Percentiles rank a stretch among this genome's conserved stretches.
Conservation (phyloP, 73 alveolate species). For the Loxodes magnus region DNA sequence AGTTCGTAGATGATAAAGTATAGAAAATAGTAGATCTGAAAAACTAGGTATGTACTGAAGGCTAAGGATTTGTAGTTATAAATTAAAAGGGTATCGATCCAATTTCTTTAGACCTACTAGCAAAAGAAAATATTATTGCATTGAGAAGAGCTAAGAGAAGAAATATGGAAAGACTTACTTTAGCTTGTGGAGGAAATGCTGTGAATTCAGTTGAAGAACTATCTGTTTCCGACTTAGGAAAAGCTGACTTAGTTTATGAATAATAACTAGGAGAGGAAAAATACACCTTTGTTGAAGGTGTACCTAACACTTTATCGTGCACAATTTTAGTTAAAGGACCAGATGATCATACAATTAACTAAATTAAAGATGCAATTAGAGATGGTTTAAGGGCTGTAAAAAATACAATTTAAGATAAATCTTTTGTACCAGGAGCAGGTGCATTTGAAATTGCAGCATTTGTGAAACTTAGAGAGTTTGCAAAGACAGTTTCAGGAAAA, state of each 20-base stretch:
- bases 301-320: slow-evolving; percentile 97
- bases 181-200: slow-evolving; percentile 99
- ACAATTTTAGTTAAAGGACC: slow-evolving; percentile 98
- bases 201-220: slow-evolving; percentile 98
- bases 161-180: slow-evolving; percentile 97
- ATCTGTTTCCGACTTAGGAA: slow-evolving; percentile 94
- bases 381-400: slow-evolving; percentile 99
- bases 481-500: slow-evolving; percentile 63
- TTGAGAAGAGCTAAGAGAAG: slow-evolving; percentile 99
- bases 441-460: slow-evolving; percentile 95
- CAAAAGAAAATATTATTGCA: slow-evolving; percentile 97
- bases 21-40: slow-evolving; percentile 90
- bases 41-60: slow-evolving; percentile 87
- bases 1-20: slow-evolving; percentile 94
- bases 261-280: slow-evolving; percentile 95
- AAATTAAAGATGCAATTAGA: slow-evolving; percentile 94
- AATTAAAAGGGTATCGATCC: slow-evolving; percentile 99
- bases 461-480: slow-evolving; percentile 48
- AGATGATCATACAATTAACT: slow-evolving; percentile 96
- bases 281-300: slow-evolving; percentile 99
- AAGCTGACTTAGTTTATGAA: slow-evolving; percentile 90
- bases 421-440: slow-evolving; percentile 99
- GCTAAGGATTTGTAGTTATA: slow-evolving; percentile 90
- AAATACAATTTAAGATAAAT: slow-evolving; percentile 91
- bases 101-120: slow-evolving; percentile 96